Conservation (phyloP, 2,329 filamentous ascomycete genomes). For the Albophoma yamanashiensis region DNA sequence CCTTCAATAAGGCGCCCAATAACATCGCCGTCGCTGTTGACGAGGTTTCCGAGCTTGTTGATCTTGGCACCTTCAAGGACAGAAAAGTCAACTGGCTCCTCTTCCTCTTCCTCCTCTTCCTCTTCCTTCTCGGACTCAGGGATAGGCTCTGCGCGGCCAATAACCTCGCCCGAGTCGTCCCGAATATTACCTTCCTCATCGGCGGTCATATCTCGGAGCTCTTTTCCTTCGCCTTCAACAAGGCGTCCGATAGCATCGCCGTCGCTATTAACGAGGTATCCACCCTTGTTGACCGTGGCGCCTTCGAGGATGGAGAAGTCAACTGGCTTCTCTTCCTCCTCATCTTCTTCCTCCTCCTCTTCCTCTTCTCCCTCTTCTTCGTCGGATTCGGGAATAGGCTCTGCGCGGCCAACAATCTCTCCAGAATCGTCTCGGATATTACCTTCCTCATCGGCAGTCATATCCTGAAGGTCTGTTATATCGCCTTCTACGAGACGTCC, state of each 20-base stretch:
- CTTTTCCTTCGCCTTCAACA: conserved; percentile 50
- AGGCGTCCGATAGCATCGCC: conserved; percentile 50
- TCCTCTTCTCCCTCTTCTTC: no score
- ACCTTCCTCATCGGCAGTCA: conserved; percentile 53
- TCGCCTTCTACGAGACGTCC: conserved; percentile 56
- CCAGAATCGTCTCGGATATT: conserved; percentile 62
- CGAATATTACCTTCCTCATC: conserved; percentile 61
- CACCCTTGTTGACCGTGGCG: conserved; percentile 47
- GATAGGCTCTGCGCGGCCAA: conserved; percentile 53
- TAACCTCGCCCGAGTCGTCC: conserved; percentile 57
- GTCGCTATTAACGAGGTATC: conserved; percentile 44
- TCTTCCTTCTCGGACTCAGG: conserved; percentile 44
- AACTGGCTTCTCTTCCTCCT: no score
- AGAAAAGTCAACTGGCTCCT: conserved; percentile 16
- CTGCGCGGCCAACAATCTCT: conserved; percentile 55
- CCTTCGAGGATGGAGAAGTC: conserved; percentile 34
- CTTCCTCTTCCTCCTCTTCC: no score
- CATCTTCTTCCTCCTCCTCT: no score
- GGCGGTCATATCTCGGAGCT: conserved; percentile 52
- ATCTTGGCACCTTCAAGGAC: conserved; percentile 42
- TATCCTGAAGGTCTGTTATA: conserved; percentile 51
- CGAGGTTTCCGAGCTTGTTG: conserved; percentile 49
- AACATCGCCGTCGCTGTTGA: conserved; percentile 39
- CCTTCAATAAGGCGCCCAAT: conserved; percentile 56
- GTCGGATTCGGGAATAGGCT: conserved; percentile 47